These are phyloP conservation scores for Syncephalastrum racemosum DNA, from an alignment of 371 early-diverging fungal species.

Conservation along the genomic window DNA sequence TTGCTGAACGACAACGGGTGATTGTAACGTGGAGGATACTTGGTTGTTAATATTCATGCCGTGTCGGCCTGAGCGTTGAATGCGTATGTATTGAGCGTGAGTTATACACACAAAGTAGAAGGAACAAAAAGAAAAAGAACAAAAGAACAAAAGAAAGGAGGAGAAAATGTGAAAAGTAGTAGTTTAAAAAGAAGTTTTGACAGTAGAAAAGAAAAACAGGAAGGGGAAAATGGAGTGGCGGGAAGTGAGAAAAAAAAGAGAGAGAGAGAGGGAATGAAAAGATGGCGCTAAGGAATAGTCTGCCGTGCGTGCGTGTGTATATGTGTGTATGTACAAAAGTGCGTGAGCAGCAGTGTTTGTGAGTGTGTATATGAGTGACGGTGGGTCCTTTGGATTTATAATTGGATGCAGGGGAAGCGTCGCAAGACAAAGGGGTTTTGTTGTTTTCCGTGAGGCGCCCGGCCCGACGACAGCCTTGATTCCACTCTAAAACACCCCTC, in stretches of 20 bases:
- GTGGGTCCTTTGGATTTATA: background rate
- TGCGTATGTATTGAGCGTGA: background rate
- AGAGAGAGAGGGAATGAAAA: too few relatives aligned
- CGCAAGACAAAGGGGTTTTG: constrained; percentile 9
- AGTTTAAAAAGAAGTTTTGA: background rate
- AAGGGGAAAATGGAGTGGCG: background rate
- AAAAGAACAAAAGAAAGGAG: background rate
- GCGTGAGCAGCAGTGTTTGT: too few relatives aligned
- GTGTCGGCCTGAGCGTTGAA: background rate
- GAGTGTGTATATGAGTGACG: too few relatives aligned
- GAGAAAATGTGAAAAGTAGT: background rate
- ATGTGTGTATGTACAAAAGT: too few relatives aligned
- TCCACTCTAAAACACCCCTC: too few relatives aligned
- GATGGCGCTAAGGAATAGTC: too few relatives aligned
- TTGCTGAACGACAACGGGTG: too few relatives aligned
- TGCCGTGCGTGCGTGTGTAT: too few relatives aligned
- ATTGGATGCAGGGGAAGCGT: constrained; percentile 11
- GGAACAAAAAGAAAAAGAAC: background rate
- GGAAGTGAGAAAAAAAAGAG: background rate
- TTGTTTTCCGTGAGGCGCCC: too few relatives aligned
- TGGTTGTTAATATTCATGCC: constrained; percentile 3
- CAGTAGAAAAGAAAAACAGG: background rate
- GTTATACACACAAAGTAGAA: background rate
- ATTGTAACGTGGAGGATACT: too few relatives aligned
- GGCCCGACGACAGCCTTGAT: too few relatives aligned